These are phyloP conservation scores for Euphorbia schlechtendalii DNA, from an alignment of 441 rosid species.

Conservation along the genomic window DNA sequence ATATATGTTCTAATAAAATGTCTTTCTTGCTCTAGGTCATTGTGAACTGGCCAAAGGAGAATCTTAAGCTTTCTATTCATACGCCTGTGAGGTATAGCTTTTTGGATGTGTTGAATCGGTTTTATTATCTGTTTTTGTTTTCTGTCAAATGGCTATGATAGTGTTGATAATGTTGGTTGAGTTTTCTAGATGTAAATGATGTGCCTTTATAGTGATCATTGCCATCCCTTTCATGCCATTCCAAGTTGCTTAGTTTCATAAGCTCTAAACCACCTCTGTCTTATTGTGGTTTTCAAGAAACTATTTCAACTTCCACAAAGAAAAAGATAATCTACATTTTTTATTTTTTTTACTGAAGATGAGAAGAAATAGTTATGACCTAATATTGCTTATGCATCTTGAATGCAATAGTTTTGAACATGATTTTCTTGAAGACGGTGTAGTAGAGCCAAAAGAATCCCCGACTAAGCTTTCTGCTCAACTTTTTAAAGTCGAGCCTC, in stretches of 20 bases:
- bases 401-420: constrained; percentile 80
- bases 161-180: not conserved
- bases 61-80: constrained; percentile 67
- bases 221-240: not conserved
- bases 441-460: constrained; percentile 34
- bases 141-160: not conserved
- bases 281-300: not conserved
- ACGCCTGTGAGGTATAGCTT: constrained; percentile 75
- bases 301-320: not conserved
- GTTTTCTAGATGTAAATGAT: too few relatives aligned
- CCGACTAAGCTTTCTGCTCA: constrained; percentile 30
- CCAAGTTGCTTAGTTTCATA: not conserved
- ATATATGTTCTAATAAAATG: constrained; percentile 16
- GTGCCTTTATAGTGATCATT: not conserved
- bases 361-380: not conserved
- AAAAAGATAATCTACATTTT: not conserved
- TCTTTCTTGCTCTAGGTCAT: constrained; percentile 46
- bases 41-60: constrained; percentile 81
- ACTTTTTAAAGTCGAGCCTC: constrained; percentile 28
- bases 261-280: not conserved
- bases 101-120: not conserved
- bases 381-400: constrained; percentile 3
- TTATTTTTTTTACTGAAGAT: not conserved
- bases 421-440: constrained; percentile 58
- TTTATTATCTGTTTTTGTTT: not conserved